Percentiles rank a stretch among this genome's conserved stretches.
Conservation (phyloP, 305 asterid genomes). For the Euphrasia arctica region DNA sequence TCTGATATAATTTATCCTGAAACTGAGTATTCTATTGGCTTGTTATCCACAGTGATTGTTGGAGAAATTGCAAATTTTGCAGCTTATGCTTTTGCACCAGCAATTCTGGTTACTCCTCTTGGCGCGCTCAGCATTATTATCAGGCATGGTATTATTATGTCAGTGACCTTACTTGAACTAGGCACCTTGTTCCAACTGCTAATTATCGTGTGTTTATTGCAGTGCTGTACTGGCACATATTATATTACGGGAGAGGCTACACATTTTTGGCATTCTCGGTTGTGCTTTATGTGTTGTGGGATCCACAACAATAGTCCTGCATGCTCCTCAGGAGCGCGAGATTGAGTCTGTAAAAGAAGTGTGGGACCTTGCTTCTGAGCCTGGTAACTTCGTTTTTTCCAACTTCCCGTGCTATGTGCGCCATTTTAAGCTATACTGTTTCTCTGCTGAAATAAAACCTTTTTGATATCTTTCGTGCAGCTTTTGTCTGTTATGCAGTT, state of each 20-base stretch:
- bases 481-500: slow-evolving; percentile 78
- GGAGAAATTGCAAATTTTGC: slow-evolving; percentile 99
- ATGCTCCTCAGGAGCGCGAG: slow-evolving; percentile 97
- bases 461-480: slow-evolving; percentile 49
- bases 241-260: slow-evolving; percentile 86
- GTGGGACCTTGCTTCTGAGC: slow-evolving; percentile 98
- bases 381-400: slow-evolving; percentile 47
- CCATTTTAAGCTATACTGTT: slow-evolving; percentile 18
- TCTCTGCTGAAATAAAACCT: slow-evolving; percentile 28
- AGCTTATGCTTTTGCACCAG: slow-evolving; percentile 99
- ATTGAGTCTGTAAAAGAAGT: slow-evolving; percentile 91
- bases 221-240: slow-evolving; percentile 96
- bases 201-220: slow-evolving; percentile 36
- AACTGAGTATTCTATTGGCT: slow-evolving; percentile 21
- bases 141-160: slow-evolving; percentile 54
- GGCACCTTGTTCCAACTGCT: slow-evolving; percentile 32
- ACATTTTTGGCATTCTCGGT: slow-evolving; percentile 92
- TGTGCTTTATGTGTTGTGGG: slow-evolving; percentile 99
- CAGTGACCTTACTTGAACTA: slow-evolving; percentile 26
- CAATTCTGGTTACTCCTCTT: slow-evolving; percentile 97
- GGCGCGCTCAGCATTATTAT: slow-evolving; percentile 99
- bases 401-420: slow-evolving; percentile 7
- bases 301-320: slow-evolving; percentile 91
- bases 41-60: slow-evolving; percentile 77
- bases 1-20: slow-evolving; percentile 14